A percentile compares a stretch with the other conserved stretches of the same genome.
Conservation (phyloP, 345 rosid genomes). For the Carallia pectinifolia region DNA sequence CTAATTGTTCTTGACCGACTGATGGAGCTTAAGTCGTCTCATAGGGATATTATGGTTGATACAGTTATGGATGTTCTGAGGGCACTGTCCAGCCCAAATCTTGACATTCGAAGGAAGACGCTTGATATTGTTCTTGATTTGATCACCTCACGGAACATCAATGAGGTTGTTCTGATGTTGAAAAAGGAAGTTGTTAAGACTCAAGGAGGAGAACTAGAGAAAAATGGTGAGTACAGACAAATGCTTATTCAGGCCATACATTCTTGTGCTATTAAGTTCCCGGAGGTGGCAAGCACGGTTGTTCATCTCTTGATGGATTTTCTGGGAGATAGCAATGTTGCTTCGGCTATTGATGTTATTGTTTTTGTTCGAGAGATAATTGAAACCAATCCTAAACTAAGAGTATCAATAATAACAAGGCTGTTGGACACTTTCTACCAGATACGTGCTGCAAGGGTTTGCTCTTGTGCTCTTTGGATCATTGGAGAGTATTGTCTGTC, state of each 20-base stretch:
- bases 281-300: conserved; percentile 91
- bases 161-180: conserved; percentile 71
- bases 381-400: conserved; percentile 75
- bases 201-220: conserved; percentile 83
- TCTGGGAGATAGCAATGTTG: conserved; percentile 83
- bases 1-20: conserved; percentile 83
- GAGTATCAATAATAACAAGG: conserved; percentile 87
- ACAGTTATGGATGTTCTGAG: conserved; percentile 86
- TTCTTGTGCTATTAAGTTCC: conserved; percentile 86
- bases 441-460: conserved; percentile 82
- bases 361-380: conserved; percentile 81
- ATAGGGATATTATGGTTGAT: conserved; percentile 82
- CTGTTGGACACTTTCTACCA: conserved; percentile 85
- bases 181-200: conserved; percentile 94
- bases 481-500: conserved; percentile 87
- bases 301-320: conserved; percentile 92
- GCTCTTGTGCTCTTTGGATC: conserved; percentile 91
- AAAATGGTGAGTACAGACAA: conserved; percentile 87
- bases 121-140: conserved; percentile 80
- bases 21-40: conserved; percentile 66
- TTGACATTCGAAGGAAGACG: conserved; percentile 80
- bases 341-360: conserved; percentile 80
- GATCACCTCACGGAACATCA: conserved; percentile 73
- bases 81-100: conserved; percentile 87
- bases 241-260: conserved; percentile 95